Evolutionary conservation across 179 eudicot species (phyloP).

Genomic region (Carnegiea gigantea): DNA sequence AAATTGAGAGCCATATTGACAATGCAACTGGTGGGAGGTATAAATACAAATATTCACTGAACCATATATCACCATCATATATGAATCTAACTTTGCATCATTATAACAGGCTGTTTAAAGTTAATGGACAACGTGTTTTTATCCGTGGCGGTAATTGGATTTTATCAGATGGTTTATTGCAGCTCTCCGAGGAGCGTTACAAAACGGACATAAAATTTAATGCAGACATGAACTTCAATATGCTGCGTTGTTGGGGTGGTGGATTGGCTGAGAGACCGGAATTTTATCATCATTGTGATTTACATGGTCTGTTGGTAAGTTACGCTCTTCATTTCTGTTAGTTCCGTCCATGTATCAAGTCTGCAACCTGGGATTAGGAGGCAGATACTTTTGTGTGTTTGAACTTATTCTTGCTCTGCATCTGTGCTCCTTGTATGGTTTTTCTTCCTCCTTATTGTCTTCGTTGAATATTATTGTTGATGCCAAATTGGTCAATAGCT

Average conservation of each 20-base stretch:
- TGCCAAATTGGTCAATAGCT: neutral
- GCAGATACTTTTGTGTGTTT: neutral
- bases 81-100: conserved; percentile 1
- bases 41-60: conserved; percentile 8
- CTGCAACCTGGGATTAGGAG: neutral
- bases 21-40: conserved; percentile 96
- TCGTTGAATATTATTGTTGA: neutral
- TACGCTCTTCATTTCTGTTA: neutral
- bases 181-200: conserved; percentile 86
- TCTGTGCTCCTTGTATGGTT: neutral
- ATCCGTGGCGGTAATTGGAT: conserved; percentile 99
- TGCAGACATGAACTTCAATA: conserved; percentile 98
- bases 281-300: conserved; percentile 88
- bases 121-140: conserved; percentile 85
- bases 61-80: neutral
- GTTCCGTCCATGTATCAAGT: neutral
- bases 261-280: conserved; percentile 98
- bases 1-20: conserved; percentile 81
- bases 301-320: conserved; percentile 89
- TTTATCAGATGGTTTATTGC: conserved; percentile 88
- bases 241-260: conserved; percentile 99
- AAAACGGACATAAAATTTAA: conserved; percentile 93
- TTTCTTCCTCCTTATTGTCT: neutral
- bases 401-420: neutral
- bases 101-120: conserved; percentile 76